Conservation (phyloP, 2,329 filamentous ascomycete species). For the Venturia asperata region DNA sequence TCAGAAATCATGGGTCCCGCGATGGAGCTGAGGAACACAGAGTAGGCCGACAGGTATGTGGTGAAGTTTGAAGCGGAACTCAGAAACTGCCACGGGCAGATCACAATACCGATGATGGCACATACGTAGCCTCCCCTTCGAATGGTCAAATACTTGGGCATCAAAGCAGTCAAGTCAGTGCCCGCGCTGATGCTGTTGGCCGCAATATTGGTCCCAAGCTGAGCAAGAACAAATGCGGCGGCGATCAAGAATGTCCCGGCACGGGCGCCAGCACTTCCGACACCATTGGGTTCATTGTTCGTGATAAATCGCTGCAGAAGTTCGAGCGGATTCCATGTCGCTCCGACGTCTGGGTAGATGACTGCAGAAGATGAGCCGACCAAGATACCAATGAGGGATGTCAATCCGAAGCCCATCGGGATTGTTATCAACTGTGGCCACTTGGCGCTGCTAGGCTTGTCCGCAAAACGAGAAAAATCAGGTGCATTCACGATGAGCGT, state of each 20-base stretch:
- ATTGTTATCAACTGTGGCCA: constrained; percentile 32
- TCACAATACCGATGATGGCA: constrained; percentile 46
- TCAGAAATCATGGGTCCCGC: constrained; percentile 82
- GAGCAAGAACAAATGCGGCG: constrained; percentile 25
- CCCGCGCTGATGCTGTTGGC: constrained; percentile 27
- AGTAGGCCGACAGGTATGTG: constrained; percentile 85
- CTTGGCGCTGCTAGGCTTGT: constrained; percentile 24
- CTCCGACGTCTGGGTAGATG: constrained; percentile 19
- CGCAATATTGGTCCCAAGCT: constrained; percentile 26
- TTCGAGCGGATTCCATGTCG: constrained; percentile 24
- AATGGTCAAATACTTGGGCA: constrained; percentile 29
- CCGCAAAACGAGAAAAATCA: constrained; percentile 22
- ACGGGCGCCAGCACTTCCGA: constrained; percentile 21
- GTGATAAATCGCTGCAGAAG: constrained; percentile 24
- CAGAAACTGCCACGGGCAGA: constrained; percentile 81
- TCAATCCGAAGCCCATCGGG: constrained; percentile 25
- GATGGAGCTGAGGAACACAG: constrained; percentile 85
- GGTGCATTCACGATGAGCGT: constrained; percentile 22
- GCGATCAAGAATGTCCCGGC: constrained; percentile 26
- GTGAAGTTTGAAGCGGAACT: constrained; percentile 74
- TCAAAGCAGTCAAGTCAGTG: constrained; percentile 39
- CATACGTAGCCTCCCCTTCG: constrained; percentile 22
- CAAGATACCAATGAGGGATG: constrained; percentile 22
- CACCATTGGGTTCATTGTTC: constrained; percentile 21
- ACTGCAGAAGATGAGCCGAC: constrained; percentile 18